These are phyloP conservation scores for Candida taoyuanica DNA, from an alignment of 805 yeast genomes.

Conservation along the genomic window DNA sequence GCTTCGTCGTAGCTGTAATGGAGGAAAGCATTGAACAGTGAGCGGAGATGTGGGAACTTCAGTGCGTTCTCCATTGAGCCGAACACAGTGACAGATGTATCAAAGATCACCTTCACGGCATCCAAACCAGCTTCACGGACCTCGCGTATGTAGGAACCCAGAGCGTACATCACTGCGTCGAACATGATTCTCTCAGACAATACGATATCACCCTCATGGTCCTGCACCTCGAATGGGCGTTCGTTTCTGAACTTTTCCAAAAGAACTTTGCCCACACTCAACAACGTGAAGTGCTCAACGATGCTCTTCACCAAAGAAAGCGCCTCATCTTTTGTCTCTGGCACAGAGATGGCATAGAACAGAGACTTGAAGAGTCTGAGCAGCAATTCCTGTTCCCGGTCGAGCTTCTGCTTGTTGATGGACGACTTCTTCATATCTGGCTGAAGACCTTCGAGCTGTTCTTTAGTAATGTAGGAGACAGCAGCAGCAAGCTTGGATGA, in stretches of 20 bases:
- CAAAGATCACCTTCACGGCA: slow-evolving; percentile 57
- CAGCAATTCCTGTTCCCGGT: slow-evolving; percentile 61
- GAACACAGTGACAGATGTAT: slow-evolving; percentile 59
- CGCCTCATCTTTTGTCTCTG: slow-evolving; percentile 70
- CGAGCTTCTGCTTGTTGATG: slow-evolving; percentile 45
- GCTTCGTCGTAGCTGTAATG: slow-evolving; percentile 91
- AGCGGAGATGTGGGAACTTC: slow-evolving; percentile 69
- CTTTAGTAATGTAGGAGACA: slow-evolving; percentile 37
- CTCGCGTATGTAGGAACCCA: slow-evolving; percentile 67
- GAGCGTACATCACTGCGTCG: slow-evolving; percentile 71
- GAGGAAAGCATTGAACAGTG: slow-evolving; percentile 74
- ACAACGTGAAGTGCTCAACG: slow-evolving; percentile 72
- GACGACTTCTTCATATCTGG: slow-evolving; percentile 36
- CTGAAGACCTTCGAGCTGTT: slow-evolving; percentile 30
- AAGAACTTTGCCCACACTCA: slow-evolving; percentile 72
- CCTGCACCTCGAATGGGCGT: slow-evolving; percentile 67
- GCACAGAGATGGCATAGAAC: slow-evolving; percentile 71
- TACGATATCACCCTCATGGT: slow-evolving; percentile 71
- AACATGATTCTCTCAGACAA: slow-evolving; percentile 67
- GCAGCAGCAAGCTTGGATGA: slow-evolving; percentile 44
- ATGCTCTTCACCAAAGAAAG: slow-evolving; percentile 53
- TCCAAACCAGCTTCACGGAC: slow-evolving; percentile 69
- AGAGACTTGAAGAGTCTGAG: slow-evolving; percentile 62
- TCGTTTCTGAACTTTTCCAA: slow-evolving; percentile 62
- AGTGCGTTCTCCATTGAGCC: slow-evolving; percentile 63